Conservation (phyloP, 139 green algal species). For the Tetradesmus lagerheimii region DNA sequence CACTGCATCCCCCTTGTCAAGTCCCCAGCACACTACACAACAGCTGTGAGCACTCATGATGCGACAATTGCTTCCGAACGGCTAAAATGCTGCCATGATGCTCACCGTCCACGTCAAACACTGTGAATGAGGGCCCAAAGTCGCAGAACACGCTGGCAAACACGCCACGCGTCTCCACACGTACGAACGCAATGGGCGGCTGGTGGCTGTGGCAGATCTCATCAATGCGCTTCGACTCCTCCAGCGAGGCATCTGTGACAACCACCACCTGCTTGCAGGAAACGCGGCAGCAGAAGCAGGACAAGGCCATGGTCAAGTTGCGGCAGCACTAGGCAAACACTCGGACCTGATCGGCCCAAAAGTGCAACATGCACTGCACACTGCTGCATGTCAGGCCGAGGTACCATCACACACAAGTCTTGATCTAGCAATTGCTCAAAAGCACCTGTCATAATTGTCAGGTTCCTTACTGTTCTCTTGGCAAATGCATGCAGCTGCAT, state of each 20-base stretch:
- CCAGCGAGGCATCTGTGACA: constrained; percentile 70
- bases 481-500: not conserved
- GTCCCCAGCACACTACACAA: not conserved
- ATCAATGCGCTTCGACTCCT: constrained; percentile 81
- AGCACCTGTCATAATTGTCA: not conserved
- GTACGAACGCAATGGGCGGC: constrained; percentile 89
- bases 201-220: constrained; percentile 81
- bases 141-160: constrained; percentile 97
- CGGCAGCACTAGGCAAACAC: no score
- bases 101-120: constrained; percentile 92
- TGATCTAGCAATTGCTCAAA: not conserved
- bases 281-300: not conserved
- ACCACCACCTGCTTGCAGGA: constrained; percentile 86
- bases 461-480: not conserved
- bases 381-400: not conserved
- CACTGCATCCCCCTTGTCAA: not conserved
- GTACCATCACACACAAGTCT: no score
- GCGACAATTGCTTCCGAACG: not conserved
- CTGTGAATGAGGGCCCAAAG: constrained; percentile 92
- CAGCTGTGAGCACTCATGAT: not conserved
- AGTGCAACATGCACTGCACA: not conserved
- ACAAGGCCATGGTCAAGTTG: no score
- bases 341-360: not conserved
- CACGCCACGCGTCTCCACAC: constrained; percentile 88
- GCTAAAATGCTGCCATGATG: not conserved